Conservation (phyloP, 208 protist genomes). For the Wallacemonas collosoma region DNA sequence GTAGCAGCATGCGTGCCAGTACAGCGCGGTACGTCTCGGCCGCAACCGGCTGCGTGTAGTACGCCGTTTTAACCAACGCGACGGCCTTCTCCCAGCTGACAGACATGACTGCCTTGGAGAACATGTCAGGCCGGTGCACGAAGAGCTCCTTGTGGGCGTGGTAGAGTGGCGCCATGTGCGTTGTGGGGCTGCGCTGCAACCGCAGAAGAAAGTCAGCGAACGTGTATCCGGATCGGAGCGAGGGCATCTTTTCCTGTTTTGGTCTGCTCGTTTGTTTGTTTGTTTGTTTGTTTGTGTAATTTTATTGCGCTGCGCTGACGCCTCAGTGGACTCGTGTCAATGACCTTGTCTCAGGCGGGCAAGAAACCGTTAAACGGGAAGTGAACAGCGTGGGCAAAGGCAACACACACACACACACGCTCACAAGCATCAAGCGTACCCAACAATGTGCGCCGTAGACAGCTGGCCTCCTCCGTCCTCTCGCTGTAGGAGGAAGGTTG, state of each 20-base stretch:
- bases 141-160: conserved; percentile 79
- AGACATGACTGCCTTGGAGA: conserved; percentile 53
- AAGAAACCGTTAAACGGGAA: too few relatives aligned
- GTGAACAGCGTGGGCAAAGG: too few relatives aligned
- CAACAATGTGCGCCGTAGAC: too few relatives aligned
- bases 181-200: conserved; percentile 70
- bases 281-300: not conserved
- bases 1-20: conserved; percentile 80
- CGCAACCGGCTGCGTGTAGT: conserved; percentile 68
- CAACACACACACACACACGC: too few relatives aligned
- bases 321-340: too few relatives aligned
- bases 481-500: too few relatives aligned
- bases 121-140: conserved; percentile 77
- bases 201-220: conserved; percentile 84
- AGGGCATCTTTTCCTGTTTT: conserved; percentile 38
- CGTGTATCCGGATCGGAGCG: conserved; percentile 64
- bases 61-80: conserved; percentile 66
- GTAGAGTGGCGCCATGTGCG: conserved; percentile 79
- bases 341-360: too few relatives aligned
- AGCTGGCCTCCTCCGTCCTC: too few relatives aligned
- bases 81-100: conserved; percentile 73
- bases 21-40: conserved; percentile 64
- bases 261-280: not conserved
- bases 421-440: too few relatives aligned
- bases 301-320: not conserved